phyloP scores from a whole-genome alignment of 2,329 filamentous ascomycete genomes.

The Ophiosphaerella narmari region DNA sequence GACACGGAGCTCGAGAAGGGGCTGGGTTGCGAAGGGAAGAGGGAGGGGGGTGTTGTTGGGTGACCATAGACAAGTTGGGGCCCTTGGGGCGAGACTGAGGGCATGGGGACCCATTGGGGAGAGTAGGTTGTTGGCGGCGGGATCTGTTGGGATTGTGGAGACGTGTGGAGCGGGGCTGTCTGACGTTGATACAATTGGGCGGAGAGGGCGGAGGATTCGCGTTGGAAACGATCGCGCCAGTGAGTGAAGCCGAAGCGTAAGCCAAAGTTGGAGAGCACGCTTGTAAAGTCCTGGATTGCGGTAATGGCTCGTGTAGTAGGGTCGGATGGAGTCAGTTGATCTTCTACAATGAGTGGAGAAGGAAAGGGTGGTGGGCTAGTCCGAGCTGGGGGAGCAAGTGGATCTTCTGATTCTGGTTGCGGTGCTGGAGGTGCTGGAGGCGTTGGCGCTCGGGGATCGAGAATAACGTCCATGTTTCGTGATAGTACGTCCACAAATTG shows the following conservation, averaged over 20 bases:
- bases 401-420: constrained; percentile 38
- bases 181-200: constrained; percentile 49
- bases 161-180: constrained; percentile 29
- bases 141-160: constrained; percentile 23
- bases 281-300: constrained; percentile 54
- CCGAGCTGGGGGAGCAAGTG: constrained; percentile 39
- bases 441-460: constrained; percentile 48
- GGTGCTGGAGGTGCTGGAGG: constrained; percentile 43
- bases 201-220: constrained; percentile 48
- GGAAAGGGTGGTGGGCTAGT: constrained; percentile 41
- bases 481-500: constrained; percentile 62
- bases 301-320: constrained; percentile 49
- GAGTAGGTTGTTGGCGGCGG: constrained; percentile 19
- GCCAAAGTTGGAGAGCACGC: constrained; percentile 53
- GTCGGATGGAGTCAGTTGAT: constrained; percentile 33
- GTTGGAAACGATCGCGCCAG: constrained; percentile 56
- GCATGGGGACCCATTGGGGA: constrained; percentile 34
- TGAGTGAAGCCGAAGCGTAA: constrained; percentile 55
- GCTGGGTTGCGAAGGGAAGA: constrained; percentile 33
- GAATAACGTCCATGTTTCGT: constrained; percentile 56
- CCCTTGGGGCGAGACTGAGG: constrained; percentile 26
- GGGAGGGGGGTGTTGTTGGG: constrained; percentile 37
- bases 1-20: constrained; percentile 37
- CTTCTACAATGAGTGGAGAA: constrained; percentile 27
- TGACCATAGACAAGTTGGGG: constrained; percentile 31